Percentiles rank a stretch among this genome's conserved stretches.
These are phyloP conservation scores for Stellera chamaejasme DNA, from an alignment of 345 rosid species.

Conservation along the genomic window DNA sequence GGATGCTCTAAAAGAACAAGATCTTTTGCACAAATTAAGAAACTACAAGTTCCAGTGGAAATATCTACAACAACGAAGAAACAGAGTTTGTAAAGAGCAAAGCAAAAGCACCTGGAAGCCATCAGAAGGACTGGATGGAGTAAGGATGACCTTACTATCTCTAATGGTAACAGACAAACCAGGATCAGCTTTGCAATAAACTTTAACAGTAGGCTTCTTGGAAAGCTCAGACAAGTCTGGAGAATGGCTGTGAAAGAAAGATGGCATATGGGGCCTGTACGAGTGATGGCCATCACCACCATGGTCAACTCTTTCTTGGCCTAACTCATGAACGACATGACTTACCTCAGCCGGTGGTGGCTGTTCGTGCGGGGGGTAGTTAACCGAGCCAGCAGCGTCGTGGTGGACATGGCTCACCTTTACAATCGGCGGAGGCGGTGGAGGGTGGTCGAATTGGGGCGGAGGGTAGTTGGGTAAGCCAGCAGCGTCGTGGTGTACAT, in stretches of 20 bases:
- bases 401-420: constrained; percentile 35
- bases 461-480: constrained; percentile 3
- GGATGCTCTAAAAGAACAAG: not conserved
- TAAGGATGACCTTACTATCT: constrained; percentile 57
- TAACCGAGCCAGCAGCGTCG: constrained; percentile 7
- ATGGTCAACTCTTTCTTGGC: constrained; percentile 10
- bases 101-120: constrained; percentile 37
- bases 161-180: constrained; percentile 45
- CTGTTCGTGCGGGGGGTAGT: constrained; percentile 7
- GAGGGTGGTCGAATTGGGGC: constrained; percentile 15
- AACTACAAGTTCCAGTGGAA: not conserved
- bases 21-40: not conserved
- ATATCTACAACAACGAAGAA: no score
- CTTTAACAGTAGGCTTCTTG: constrained; percentile 39
- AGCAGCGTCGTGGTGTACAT: constrained; percentile 22
- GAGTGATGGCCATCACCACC: constrained; percentile 28
- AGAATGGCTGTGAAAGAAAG: constrained; percentile 26
- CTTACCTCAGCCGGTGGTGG: constrained; percentile 16
- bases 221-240: constrained; percentile 29
- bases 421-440: constrained; percentile 6
- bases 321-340: constrained; percentile 32
- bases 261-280: constrained; percentile 26
- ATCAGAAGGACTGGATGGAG: constrained; percentile 46
- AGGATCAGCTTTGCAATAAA: constrained; percentile 59
- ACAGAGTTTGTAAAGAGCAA: no score